phyloP scores from a whole-genome alignment of 495 filamentous ascomycete genomes.

The Daldinia concentrica region DNA sequence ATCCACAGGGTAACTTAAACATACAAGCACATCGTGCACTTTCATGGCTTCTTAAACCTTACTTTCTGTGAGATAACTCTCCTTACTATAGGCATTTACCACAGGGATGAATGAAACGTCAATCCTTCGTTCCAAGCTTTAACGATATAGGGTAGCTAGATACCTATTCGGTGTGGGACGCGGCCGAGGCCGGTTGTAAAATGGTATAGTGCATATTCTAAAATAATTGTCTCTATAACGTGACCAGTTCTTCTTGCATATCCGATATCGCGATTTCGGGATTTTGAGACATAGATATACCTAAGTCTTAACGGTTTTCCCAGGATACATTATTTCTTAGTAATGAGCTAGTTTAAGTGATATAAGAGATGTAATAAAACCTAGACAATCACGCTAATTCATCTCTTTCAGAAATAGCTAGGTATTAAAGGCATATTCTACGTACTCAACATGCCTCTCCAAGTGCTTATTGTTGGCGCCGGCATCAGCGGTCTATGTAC shows the following conservation, averaged over 20 bases:
- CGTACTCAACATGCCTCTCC: slow-evolving; percentile 15
- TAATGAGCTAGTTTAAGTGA: background rate
- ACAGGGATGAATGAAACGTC: background rate
- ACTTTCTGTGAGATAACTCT: background rate
- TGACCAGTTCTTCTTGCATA: background rate
- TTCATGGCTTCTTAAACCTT: background rate
- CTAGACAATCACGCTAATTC: background rate
- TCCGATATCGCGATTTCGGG: background rate
- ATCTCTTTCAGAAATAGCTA: background rate
- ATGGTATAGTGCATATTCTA: background rate
- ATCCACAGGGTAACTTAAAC: background rate
- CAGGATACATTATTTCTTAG: background rate
- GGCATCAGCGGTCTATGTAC: slow-evolving; percentile 66
- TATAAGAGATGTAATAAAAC: background rate
- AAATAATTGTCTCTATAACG: background rate
- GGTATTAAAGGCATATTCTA: background rate
- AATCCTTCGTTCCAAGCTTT: background rate
- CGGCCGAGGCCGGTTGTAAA: background rate
- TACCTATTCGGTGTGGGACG: background rate
- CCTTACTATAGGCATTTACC: background rate
- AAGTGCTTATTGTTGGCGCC: slow-evolving; percentile 63
- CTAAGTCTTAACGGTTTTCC: background rate
- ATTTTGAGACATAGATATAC: background rate
- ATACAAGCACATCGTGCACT: background rate
- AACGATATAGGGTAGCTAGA: background rate